These are phyloP conservation scores for Lepidium didymum DNA, from an alignment of 345 rosid species.

Conservation along the genomic window DNA sequence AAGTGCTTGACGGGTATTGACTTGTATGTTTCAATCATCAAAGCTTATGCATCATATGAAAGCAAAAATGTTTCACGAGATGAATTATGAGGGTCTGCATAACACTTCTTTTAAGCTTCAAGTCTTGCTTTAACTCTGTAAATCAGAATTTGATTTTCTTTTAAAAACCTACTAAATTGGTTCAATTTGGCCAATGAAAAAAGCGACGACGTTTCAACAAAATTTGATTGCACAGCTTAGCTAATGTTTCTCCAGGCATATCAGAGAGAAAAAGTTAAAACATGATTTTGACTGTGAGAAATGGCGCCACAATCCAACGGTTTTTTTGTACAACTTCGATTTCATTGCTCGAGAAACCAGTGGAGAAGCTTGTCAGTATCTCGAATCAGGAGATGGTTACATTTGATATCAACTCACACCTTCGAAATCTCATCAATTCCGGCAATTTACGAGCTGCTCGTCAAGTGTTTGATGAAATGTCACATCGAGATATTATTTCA, in stretches of 20 bases:
- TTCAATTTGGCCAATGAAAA: too few relatives aligned
- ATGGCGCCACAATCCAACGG: conserved; percentile 22
- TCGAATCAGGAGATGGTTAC: conserved; percentile 9
- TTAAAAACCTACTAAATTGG: too few relatives aligned
- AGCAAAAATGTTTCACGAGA: conserved; percentile 38
- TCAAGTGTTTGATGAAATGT: conserved; percentile 64
- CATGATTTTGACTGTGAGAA: conserved; percentile 13
- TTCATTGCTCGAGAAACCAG: neutral
- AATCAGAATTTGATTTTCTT: too few relatives aligned
- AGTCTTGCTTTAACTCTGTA: neutral
- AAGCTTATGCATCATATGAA: conserved; percentile 51
- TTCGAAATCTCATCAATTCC: conserved; percentile 29
- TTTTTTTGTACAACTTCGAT: conserved; percentile 17
- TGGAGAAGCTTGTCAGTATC: neutral
- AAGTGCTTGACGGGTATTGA: conserved; percentile 84
- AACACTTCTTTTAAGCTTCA: neutral
- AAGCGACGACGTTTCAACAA: neutral
- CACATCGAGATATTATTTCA: conserved; percentile 51
- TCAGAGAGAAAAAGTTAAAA: neutral
- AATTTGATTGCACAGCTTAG: neutral
- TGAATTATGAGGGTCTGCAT: conserved; percentile 44
- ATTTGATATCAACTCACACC: conserved; percentile 38
- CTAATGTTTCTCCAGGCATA: neutral
- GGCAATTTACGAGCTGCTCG: conserved; percentile 50
- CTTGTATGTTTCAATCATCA: conserved; percentile 62